Evolutionary conservation across 352 stramenopile species (phyloP), one percentile per base, ranked within the genome.

Genomic region (Phytophthora sansomeana): DNA sequence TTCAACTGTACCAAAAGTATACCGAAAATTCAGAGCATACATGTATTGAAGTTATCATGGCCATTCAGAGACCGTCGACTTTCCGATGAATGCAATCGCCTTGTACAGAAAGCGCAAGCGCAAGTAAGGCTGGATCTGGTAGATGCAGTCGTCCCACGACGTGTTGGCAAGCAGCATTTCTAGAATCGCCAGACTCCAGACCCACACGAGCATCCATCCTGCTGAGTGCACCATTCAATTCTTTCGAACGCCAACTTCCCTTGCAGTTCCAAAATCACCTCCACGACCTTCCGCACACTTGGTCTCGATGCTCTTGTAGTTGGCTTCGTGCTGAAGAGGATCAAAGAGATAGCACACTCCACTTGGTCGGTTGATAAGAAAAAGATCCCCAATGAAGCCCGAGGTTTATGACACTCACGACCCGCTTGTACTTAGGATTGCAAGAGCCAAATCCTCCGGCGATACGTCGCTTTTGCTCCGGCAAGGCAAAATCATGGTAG

Each of bases 401-500:
- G 8, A 26, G 4, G 10, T 38, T 33, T 13, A 50, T 35, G 24
- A 50, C 11, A 6, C 10, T 26, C 14, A 50, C 21, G 3, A 35
- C 16, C 6, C 28, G 26, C 5, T 53, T 17, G 28, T 53, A n/a
- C 10, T 11, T 39, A 6, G 46, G 28, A 19, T 53, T 14, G 4
- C 7, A 28, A 4, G 26, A 26, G 14, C 46, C 46, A 5, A 53
- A 53, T 8, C 46, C 46, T 13, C 5, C 26, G 7, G 44, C 24
- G 1, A 47, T 19, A 14, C 50, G 7, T 8, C 26, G 39, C 35
- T 58, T 62, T 21, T 53, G n/a, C 7, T 46, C 21, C 50, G 10
- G 36, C 41, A 28, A 63, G 5, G 29, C 32, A 19, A 69, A 57
- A 21, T 33, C 51, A 29, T 69, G 60, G 21, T 68, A 62, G 17